These are phyloP conservation scores for Cryptosporidium parvum DNA, from an alignment of 169 alveolate genomes.

Conservation along the genomic window DNA sequence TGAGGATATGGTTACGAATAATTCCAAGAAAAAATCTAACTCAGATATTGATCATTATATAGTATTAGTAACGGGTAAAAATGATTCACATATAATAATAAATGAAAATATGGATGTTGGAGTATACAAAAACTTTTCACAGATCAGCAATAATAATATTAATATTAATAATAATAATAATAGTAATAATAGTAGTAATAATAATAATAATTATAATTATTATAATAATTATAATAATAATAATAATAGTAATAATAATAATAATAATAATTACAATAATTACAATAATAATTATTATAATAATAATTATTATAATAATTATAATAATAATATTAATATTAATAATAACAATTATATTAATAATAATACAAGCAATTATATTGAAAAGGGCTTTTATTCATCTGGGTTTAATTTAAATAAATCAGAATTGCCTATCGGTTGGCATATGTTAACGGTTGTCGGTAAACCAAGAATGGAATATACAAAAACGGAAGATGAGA, in stretches of 20 bases:
- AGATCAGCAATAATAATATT: conserved; percentile 13
- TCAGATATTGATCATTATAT: conserved; percentile 62
- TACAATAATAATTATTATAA: not conserved
- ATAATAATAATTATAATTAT: not conserved
- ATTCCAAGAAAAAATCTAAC: conserved; percentile 13
- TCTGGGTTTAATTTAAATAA: conserved; percentile 61
- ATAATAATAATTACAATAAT: not conserved
- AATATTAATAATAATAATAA: conserved; percentile 12
- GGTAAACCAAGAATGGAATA: conserved; percentile 67
- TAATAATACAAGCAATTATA: not conserved
- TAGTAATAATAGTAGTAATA: not conserved
- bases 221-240: not conserved
- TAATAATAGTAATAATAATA: not conserved
- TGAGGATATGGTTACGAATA: not conserved
- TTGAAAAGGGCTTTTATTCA: conserved; percentile 46
- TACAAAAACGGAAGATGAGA: conserved; percentile 12
- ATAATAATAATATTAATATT: not conserved
- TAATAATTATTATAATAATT: not conserved
- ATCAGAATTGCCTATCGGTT: conserved; percentile 65
- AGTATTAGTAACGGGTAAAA: conserved; percentile 62
- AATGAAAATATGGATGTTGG: conserved; percentile 74
- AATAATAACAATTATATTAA: not conserved
- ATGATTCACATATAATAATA: conserved; percentile 54
- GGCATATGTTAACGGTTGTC: conserved; percentile 74
- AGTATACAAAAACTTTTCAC: conserved; percentile 48